These are phyloP conservation scores for Solanum lignicaule DNA, from an alignment of 257 asterid genomes.

Conservation along the genomic window DNA sequence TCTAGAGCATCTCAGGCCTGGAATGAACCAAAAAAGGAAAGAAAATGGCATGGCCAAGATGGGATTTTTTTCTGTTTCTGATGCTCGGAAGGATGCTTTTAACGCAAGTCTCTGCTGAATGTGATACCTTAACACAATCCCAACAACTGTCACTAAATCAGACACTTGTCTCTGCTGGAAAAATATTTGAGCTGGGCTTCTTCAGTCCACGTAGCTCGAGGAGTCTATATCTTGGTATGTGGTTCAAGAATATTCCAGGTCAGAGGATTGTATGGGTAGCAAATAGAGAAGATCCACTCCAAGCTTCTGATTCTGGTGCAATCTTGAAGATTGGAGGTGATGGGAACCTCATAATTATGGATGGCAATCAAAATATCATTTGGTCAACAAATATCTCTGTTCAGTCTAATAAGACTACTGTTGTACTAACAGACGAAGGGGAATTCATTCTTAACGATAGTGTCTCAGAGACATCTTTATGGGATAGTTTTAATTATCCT, in stretches of 20 bases:
- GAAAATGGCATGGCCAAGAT: neutral
- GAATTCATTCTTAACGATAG: neutral
- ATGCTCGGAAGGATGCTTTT: neutral
- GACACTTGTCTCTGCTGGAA: neutral
- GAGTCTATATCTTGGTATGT: neutral
- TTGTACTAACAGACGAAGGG: neutral
- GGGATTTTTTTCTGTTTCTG: neutral
- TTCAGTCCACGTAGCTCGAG: neutral
- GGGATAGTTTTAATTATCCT: neutral
- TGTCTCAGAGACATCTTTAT: neutral
- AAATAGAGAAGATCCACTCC: neutral
- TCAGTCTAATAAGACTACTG: neutral
- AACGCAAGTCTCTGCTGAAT: neutral
- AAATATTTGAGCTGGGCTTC: neutral
- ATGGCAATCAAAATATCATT: neutral
- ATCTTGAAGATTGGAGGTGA: neutral
- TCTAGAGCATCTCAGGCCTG: neutral
- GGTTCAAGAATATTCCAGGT: neutral
- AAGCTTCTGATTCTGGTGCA: rapidly evolving
- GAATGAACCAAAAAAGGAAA: neutral
- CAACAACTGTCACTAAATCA: neutral
- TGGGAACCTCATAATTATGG: neutral
- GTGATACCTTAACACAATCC: neutral
- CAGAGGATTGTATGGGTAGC: neutral
- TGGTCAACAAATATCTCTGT: neutral